Conservation (phyloP, 179 eudicot genomes). For the Camellia oleifera region DNA sequence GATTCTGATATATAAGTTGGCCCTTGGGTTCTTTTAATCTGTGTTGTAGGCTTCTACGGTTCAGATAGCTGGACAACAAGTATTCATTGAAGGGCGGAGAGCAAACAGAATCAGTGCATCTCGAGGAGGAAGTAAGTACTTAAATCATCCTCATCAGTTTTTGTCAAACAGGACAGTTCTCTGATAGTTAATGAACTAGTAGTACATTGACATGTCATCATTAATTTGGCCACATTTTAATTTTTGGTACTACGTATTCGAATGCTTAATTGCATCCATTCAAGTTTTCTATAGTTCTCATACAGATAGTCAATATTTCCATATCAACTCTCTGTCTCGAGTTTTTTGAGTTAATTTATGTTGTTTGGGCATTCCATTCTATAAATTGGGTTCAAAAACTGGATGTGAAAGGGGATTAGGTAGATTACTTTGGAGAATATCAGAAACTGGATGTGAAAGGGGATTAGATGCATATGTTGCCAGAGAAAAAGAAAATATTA, state of each 20-base stretch:
- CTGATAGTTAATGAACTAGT: not conserved
- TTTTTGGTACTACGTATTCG: not conserved
- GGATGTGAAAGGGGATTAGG: not conserved
- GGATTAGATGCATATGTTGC: not conserved
- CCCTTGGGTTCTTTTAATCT: slow-evolving; percentile 6
- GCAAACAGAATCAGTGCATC: slow-evolving; percentile 63
- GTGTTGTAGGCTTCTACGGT: slow-evolving; percentile 65
- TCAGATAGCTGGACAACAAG: slow-evolving; percentile 71
- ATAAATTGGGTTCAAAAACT: not conserved
- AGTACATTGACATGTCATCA: not conserved
- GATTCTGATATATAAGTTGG: not conserved
- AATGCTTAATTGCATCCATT: too few species aligned
- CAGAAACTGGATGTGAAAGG: not conserved
- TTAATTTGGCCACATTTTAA: not conserved
- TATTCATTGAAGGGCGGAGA: slow-evolving; percentile 82
- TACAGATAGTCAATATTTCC: not conserved
- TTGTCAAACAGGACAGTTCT: not conserved
- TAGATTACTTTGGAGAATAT: not conserved
- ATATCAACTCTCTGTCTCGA: not conserved
- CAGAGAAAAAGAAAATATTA: not conserved
- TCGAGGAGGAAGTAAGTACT: slow-evolving; percentile 80
- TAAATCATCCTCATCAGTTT: not conserved
- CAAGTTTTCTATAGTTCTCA: not conserved
- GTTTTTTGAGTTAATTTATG: not conserved
- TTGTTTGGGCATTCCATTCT: not conserved